Base-by-base conservation (phyloP, 2,329 filamentous ascomycete genomes). In the Zasmidium cellare region DNA sequence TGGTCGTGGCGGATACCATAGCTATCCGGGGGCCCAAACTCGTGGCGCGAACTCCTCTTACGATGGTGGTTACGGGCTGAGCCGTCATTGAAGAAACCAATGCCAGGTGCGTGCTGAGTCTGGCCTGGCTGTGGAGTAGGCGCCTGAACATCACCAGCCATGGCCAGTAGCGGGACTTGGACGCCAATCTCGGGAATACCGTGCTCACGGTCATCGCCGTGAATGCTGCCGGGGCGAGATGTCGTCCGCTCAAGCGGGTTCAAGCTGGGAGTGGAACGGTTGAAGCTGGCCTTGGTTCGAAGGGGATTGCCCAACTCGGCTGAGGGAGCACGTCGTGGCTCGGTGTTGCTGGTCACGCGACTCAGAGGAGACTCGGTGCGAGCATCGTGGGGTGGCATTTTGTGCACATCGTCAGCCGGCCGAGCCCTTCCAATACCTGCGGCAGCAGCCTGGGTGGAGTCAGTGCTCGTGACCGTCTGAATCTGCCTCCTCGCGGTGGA, bases 111-210 rank as follows among this genome's bases (percentile, higher is more conserved):
- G 57, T 70, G 77, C 49, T 73, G 69, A 52, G 74, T 65, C 16
- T 71, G 69, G 58, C 75, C 78, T 9, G 87, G 88, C 2, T 86
- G 84, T 1, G 92, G 92, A 1, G 92, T 94, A 2, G 94, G 94
- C 14, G 94, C 94, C 77, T 99, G 94, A 9, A 97, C 94, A 72
- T 97, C 93, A 61, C 94, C 94, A 46, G 94, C 90, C 72, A 94
- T 86, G 53, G 88, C 89, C 71, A 94, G 89, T 90, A 99, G 94
- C 51, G 94, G 94, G 41, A 99, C 93, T 70, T 92, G 89, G 69
- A 90, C 86, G 49, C 93, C 93, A 65, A 97, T 94, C 71, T 96
- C 90, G 1, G 92, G 92, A 67, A 97, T 96, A 20, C 92, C 93
- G 55, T 92, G 87, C 63, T 94, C 90, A 24, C 68, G 59, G 47